A percentile compares a stretch with the other conserved stretches of the same genome.
Conservation (phyloP, 1,284 basidiomycete species). For the Pterulicium gracile region DNA sequence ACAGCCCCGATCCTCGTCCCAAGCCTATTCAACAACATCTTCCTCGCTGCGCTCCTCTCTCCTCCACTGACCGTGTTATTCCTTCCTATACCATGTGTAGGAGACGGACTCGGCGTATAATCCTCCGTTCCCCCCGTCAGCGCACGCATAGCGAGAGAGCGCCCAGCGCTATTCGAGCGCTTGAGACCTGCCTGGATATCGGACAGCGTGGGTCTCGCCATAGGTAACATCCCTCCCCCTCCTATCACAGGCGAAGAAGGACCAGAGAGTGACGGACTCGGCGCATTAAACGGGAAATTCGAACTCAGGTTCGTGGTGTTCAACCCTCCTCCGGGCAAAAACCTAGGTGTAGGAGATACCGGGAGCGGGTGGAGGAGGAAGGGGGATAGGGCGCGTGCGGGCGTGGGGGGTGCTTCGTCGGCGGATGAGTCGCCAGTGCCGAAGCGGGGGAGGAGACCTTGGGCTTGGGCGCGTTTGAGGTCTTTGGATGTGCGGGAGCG, state of each 20-base stretch:
- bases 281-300: too few species aligned
- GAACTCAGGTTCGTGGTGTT: too few species aligned
- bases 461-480: constrained; percentile 35
- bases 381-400: constrained; percentile 31
- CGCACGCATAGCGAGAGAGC: background rate
- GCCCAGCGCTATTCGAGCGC: constrained; percentile 1
- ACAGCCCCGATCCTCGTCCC: constrained; percentile 29
- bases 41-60: constrained; percentile 59
- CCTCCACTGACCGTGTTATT: constrained; percentile 75
- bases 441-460: constrained; percentile 25
- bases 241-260: too few species aligned
- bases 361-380: constrained; percentile 39
- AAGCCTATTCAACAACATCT: constrained; percentile 50
- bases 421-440: too few species aligned
- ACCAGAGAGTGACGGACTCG: too few species aligned
- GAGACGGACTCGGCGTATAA: constrained; percentile 29
- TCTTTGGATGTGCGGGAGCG: constrained; percentile 67
- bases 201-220: too few species aligned
- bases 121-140: constrained; percentile 44
- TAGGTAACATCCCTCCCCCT: too few species aligned
- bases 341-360: background rate
- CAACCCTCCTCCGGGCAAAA: background rate
- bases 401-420: too few species aligned
- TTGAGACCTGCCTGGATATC: background rate
- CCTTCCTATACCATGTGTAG: constrained; percentile 38